phyloP scores from a whole-genome alignment of 1,284 basidiomycete genomes.

The Tilletia caries region DNA sequence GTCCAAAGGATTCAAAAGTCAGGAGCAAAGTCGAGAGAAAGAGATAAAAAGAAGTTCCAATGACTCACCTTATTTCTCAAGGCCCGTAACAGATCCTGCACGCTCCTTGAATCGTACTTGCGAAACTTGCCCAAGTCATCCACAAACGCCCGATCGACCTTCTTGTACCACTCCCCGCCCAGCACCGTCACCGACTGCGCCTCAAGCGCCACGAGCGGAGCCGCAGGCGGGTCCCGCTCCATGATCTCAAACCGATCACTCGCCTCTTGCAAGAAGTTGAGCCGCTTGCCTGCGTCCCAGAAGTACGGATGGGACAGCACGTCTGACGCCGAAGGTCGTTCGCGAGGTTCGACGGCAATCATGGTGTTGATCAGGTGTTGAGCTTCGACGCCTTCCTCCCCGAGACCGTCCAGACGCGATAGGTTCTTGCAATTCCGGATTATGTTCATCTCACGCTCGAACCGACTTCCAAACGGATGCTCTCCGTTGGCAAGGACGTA shows the following conservation, averaged over 20 bases:
- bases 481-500: constrained; percentile 49
- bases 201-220: constrained; percentile 73
- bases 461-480: constrained; percentile 50
- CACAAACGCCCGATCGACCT: constrained; percentile 81
- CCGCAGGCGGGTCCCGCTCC: constrained; percentile 82
- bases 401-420: constrained; percentile 34
- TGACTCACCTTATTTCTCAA: constrained; percentile 87
- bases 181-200: constrained; percentile 44
- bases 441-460: constrained; percentile 53
- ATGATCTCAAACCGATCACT: constrained; percentile 98
- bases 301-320: constrained; percentile 92
- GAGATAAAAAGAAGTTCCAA: not conserved
- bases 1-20: not conserved
- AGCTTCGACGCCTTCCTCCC: constrained; percentile 50
- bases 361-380: constrained; percentile 45
- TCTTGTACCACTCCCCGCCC: constrained; percentile 74
- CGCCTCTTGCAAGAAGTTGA: constrained; percentile 91
- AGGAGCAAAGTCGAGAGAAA: constrained; percentile 3
- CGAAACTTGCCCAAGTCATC: constrained; percentile 91
- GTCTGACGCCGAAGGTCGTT: constrained; percentile 78
- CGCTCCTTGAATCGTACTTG: constrained; percentile 85
- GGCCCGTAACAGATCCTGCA: constrained; percentile 87
- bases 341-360: constrained; percentile 36
- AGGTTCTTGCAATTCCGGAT: constrained; percentile 38
- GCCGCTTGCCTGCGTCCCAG: constrained; percentile 80